phyloP scores from a whole-genome alignment of 768 basidiomycete species.

The Tremella yokohamensis region DNA sequence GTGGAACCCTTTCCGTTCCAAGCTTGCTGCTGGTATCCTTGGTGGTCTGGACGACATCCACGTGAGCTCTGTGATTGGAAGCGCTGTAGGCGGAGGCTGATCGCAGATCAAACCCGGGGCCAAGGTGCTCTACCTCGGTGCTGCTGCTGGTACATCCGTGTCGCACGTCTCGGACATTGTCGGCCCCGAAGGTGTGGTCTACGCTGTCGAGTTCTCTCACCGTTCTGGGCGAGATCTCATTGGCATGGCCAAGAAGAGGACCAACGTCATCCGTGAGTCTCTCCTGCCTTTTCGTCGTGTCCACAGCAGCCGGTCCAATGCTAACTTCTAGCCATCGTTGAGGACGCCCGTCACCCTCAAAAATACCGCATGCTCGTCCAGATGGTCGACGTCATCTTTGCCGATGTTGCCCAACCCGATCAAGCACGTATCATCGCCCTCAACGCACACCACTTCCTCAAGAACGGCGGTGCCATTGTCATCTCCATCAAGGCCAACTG shows the following conservation, averaged over 20 bases:
- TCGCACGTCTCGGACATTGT: constrained; percentile 99
- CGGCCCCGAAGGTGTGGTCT: constrained; percentile 93
- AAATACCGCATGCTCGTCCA: constrained; percentile 96
- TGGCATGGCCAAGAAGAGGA: constrained; percentile 98
- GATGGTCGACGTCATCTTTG: constrained; percentile 94
- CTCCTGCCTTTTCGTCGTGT: too few relatives aligned
- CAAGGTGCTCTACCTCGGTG: constrained; percentile 96
- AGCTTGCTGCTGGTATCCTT: constrained; percentile 92
- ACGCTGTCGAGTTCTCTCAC: constrained; percentile 96
- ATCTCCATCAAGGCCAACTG: constrained; percentile 99
- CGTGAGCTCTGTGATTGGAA: constrained; percentile 47
- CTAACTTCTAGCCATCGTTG: constrained; percentile 65
- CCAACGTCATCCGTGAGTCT: constrained; percentile 85
- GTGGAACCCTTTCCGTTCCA: constrained; percentile 98
- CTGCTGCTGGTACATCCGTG: constrained; percentile 95
- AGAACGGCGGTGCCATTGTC: constrained; percentile 83
- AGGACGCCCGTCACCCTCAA: constrained; percentile 94
- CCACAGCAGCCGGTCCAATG: background rate
- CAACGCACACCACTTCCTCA: constrained; percentile 94
- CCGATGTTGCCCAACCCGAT: constrained; percentile 97
- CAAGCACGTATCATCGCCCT: constrained; percentile 93
- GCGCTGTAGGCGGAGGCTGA: constrained; percentile 2
- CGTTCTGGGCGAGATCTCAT: constrained; percentile 96
- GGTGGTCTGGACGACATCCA: constrained; percentile 91
- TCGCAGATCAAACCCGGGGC: constrained; percentile 73